phyloP scores from a whole-genome alignment of 352 stramenopile genomes.

The Poterioochromonas sp. region DNA sequence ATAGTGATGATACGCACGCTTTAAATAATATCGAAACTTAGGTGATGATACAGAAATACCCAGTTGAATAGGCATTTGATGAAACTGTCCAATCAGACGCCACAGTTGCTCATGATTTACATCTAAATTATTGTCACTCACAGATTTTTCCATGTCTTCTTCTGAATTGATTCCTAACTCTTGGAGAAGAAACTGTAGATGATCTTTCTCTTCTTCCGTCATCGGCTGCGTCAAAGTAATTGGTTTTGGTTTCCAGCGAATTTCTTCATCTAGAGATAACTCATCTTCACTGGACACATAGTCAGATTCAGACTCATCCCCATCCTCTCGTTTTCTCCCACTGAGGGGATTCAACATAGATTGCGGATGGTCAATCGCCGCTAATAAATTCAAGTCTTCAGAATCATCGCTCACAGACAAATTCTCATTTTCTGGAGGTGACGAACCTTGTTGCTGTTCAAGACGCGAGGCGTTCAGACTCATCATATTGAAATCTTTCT shows the following conservation, averaged over 20 bases:
- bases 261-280: background rate
- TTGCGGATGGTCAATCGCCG: background rate
- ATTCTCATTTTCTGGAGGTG: background rate
- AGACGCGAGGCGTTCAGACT: background rate
- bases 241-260: background rate
- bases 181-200: background rate
- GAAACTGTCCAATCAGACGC: background rate
- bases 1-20: constrained; percentile 13
- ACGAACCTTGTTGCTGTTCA: background rate
- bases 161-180: background rate
- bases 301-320: background rate
- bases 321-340: background rate
- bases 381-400: background rate
- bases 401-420: background rate
- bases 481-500: background rate
- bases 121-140: no score
- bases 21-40: background rate
- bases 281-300: background rate
- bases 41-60: background rate
- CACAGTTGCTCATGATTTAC: background rate
- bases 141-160: background rate
- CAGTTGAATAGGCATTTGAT: background rate
- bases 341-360: background rate
- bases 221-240: background rate
- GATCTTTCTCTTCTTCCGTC: background rate